Evolutionary conservation across 2,329 filamentous ascomycete genomes (phyloP).

Genomic region (Ophiobolus disseminans): DNA sequence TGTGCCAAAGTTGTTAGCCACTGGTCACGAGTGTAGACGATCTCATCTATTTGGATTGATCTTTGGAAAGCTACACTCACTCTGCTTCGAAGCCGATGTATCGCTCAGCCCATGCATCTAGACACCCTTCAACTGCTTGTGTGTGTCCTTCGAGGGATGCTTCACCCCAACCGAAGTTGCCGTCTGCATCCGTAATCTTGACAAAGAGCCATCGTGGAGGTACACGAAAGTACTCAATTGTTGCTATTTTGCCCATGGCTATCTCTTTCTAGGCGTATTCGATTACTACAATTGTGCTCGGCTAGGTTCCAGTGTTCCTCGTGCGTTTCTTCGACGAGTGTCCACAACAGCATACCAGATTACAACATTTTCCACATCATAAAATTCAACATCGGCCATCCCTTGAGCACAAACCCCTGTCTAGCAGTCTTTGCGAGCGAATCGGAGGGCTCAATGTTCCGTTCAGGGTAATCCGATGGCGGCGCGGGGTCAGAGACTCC

Average conservation of each 20-base stretch:
- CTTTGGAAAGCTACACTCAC: conserved; percentile 52
- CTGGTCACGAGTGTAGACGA: too few relatives aligned
- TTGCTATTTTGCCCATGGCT: conserved; percentile 69
- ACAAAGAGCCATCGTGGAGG: conserved; percentile 80
- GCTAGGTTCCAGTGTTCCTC: too few relatives aligned
- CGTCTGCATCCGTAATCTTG: conserved; percentile 73
- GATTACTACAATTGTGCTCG: too few relatives aligned
- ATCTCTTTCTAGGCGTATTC: not conserved
- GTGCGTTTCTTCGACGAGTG: not conserved
- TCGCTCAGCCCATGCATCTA: conserved; percentile 70
- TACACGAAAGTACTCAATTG: conserved; percentile 76
- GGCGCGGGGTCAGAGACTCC: conserved; percentile 36
- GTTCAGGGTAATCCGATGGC: conserved; percentile 25
- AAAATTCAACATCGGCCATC: not conserved
- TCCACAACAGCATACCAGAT: not conserved
- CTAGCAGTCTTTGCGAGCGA: conserved; percentile 1
- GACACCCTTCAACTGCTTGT: conserved; percentile 74
- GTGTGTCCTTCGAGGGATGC: conserved; percentile 77
- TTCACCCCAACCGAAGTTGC: conserved; percentile 74
- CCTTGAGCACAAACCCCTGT: too few relatives aligned
- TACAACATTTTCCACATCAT: not conserved
- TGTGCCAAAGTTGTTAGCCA: not conserved
- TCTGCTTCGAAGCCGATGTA: conserved; percentile 74
- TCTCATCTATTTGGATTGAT: too few relatives aligned
- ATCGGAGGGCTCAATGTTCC: not conserved